These are phyloP conservation scores for Yarrowia deformans DNA, from an alignment of 805 yeast species.

Conservation along the genomic window DNA sequence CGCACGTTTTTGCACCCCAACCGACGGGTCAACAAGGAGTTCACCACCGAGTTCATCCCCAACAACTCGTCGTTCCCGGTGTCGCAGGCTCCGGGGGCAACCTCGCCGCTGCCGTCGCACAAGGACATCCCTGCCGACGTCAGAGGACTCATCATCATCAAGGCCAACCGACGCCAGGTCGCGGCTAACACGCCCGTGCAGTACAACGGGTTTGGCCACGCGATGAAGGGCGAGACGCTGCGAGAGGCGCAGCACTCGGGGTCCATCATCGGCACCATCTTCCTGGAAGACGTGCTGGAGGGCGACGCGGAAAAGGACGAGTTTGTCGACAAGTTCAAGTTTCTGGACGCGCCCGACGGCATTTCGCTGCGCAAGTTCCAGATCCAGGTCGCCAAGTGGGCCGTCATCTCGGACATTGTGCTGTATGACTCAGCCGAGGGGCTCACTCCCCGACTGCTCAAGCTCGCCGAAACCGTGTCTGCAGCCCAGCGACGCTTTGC, in stretches of 20 bases:
- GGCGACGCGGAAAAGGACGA: conserved; percentile 39
- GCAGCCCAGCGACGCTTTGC: conserved; percentile 43
- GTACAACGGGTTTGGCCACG: conserved; percentile 39
- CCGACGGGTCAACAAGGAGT: conserved; percentile 44
- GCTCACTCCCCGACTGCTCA: conserved; percentile 38
- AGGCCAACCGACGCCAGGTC: conserved; percentile 41
- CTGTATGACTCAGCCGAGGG: conserved; percentile 69
- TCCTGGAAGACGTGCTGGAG: conserved; percentile 44
- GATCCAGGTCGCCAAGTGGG: conserved; percentile 81
- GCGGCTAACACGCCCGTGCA: conserved; percentile 12
- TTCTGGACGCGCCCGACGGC: conserved; percentile 73
- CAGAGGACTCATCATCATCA: conserved; percentile 47
- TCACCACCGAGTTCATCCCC: conserved; percentile 46
- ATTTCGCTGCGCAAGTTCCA: conserved; percentile 84
- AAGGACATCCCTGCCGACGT: conserved; percentile 42
- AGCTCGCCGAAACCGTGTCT: conserved; percentile 42
- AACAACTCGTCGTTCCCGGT: conserved; percentile 44
- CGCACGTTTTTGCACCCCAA: conserved; percentile 54
- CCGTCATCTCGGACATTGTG: conserved; percentile 74
- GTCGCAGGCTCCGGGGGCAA: conserved; percentile 44
- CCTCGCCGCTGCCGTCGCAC: conserved; percentile 42
- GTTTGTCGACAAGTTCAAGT: conserved; percentile 61
- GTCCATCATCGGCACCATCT: conserved; percentile 45
- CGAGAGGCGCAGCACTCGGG: conserved; percentile 40
- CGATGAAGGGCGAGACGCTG: conserved; percentile 22